Percentiles rank a stretch among this genome's conserved stretches.
Evolutionary conservation across 164 flowering plant genomes (phyloP).

Genomic region (Warburgia ugandensis): DNA sequence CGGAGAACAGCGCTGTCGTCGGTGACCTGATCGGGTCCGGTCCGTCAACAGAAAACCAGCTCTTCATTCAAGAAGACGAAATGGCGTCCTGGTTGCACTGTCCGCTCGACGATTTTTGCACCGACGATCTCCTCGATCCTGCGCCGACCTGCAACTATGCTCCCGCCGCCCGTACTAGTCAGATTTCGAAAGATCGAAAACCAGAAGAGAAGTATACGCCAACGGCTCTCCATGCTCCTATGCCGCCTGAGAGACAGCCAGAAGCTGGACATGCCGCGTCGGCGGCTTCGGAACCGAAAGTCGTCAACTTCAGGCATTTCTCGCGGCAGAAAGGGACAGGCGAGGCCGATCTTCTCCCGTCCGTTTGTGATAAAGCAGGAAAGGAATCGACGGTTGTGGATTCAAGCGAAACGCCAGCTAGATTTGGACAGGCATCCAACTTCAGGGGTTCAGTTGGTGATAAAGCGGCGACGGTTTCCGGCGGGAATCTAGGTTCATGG

Average conservation of each 20-base stretch:
- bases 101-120: slow-evolving; percentile 43
- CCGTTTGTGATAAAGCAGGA: slow-evolving; percentile 18
- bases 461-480: slow-evolving; percentile 5
- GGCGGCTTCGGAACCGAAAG: slow-evolving; percentile 10
- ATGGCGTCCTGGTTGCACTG: slow-evolving; percentile 90
- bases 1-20: slow-evolving; percentile 4
- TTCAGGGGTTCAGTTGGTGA: slow-evolving; percentile 23
- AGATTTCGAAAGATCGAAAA: slow-evolving; percentile 5
- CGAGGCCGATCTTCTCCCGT: slow-evolving; percentile 21
- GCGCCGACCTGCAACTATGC: slow-evolving; percentile 13
- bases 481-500: slow-evolving; percentile 12
- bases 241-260: not conserved
- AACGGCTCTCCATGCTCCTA: not conserved
- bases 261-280: slow-evolving; percentile 7
- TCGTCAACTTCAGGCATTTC: slow-evolving; percentile 39
- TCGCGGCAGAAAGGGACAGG: slow-evolving; percentile 18
- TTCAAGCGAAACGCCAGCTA: slow-evolving; percentile 44
- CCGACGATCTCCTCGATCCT: slow-evolving; percentile 34
- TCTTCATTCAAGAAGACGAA: slow-evolving; percentile 86
- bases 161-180: slow-evolving; percentile 4
- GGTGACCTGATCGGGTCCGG: slow-evolving; percentile 16
- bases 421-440: not conserved
- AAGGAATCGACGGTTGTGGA: slow-evolving; percentile 46
- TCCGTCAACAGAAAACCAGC: slow-evolving; percentile 19
- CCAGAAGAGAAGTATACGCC: slow-evolving; percentile 7